Base-by-base conservation (phyloP, 2,329 filamentous ascomycete species). In the Apiospora malaysiana region DNA sequence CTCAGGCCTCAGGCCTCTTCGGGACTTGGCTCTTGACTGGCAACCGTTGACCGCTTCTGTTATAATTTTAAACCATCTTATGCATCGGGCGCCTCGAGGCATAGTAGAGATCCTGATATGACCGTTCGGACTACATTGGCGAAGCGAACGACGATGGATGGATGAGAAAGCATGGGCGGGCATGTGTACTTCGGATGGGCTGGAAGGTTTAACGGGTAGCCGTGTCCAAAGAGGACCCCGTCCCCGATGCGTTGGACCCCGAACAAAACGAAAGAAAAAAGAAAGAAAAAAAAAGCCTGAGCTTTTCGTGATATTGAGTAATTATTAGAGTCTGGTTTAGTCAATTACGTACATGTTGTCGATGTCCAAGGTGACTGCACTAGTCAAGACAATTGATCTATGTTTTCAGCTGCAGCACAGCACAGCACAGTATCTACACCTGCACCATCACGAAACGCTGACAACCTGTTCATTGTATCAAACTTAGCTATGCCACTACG, bases 251-350 rank as follows among this genome's bases (percentile, higher is more conserved):
- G 18, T 40, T 63, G 56, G 51, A 63, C 56, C 56, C 32, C 56
- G 56, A 14, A 14, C 56, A 63, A 23, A 63, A 37, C 56, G 56
- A 63, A 63, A 63, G 56, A 40, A 63, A 63, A 16, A 63, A 32
- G 23, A 63, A 63, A 45, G 42, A 63, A 63, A 16, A 63, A 32
- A 40, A 63, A 63, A 45, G 42, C 42, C 42, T 45, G 42, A 45
- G 56, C 56, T 32, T 63, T 63, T 63, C 56, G 56, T 40, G 56
- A 40, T 63, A 23, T 63, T 63, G 56, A 63, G 56, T 63, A 63
- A 37, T 63, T 40, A 63, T 63, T 63, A 63, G 37, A 32, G 32
- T 40, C 27, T n/a, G 56, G 32, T 40, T 49, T 63, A 63, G 56
- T 63, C 56, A 63, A 18, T 63, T 21, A 37, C 51, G 51, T 59